Percentiles rank a stretch among this genome's conserved stretches.
These are phyloP conservation scores for Camelina hispida DNA, from an alignment of 345 rosid genomes.

Conservation along the genomic window DNA sequence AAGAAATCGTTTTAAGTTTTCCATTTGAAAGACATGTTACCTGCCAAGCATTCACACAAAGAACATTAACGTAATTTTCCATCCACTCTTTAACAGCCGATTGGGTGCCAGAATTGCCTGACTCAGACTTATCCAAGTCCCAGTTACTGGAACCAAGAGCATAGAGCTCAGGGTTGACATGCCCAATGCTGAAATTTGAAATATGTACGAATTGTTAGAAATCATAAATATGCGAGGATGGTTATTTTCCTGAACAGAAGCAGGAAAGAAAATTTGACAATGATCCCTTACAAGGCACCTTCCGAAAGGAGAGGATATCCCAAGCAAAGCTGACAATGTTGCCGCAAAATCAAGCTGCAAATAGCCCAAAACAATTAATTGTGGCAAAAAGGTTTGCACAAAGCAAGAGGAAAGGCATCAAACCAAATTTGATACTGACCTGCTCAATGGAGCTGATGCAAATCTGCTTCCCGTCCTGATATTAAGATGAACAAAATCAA, in stretches of 20 bases:
- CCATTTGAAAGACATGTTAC: conserved; percentile 47
- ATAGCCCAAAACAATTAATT: conserved; percentile 30
- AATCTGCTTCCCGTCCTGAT: conserved; percentile 62
- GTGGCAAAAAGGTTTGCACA: neutral
- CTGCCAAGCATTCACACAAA: conserved; percentile 95
- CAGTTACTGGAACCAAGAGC: conserved; percentile 73
- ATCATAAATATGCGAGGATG: neutral
- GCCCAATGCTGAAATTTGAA: conserved; percentile 71
- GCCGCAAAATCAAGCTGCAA: conserved; percentile 95
- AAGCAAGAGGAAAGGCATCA: conserved; percentile 23
- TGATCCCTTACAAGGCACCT: conserved; percentile 89
- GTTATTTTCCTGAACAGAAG: conserved; percentile 20
- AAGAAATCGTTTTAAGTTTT: neutral
- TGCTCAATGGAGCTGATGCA: conserved; percentile 79
- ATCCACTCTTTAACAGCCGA: conserved; percentile 57
- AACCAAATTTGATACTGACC: conserved; percentile 51
- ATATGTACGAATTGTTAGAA: conserved; percentile 24
- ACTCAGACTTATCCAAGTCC: conserved; percentile 48
- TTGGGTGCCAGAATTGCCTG: conserved; percentile 39
- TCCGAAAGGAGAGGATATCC: conserved; percentile 95
- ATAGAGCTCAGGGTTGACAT: conserved; percentile 88
- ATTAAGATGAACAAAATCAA: conserved; percentile 23
- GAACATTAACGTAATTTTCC: conserved; percentile 65
- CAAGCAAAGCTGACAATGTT: conserved; percentile 85
- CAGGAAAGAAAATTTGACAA: conserved; percentile 41